Percentiles rank a stretch among this genome's conserved stretches.
Evolutionary conservation across 1,284 basidiomycete genomes (phyloP).

Genomic region (Entoloma clypeatum): DNA sequence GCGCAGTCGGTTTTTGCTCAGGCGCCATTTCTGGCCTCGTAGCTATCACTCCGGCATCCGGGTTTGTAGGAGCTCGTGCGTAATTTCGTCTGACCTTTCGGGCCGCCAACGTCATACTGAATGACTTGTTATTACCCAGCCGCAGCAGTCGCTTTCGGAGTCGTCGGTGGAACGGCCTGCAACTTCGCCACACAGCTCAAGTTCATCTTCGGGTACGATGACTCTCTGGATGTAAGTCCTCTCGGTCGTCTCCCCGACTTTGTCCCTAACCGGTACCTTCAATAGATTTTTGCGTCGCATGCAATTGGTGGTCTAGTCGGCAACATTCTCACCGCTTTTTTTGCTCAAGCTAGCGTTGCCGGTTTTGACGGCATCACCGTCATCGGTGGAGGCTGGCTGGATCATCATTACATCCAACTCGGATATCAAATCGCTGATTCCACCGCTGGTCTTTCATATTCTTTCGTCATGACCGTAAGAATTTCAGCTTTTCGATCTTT

Average conservation of each 20-base stretch:
- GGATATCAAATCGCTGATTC: conserved; percentile 88
- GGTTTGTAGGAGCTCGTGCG: conserved; percentile 80
- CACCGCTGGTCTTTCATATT: conserved; percentile 69
- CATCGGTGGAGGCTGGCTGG: conserved; percentile 89
- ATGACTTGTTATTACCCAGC: conserved; percentile 35
- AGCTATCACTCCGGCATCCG: conserved; percentile 89
- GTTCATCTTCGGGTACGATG: conserved; percentile 71
- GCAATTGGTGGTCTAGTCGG: conserved; percentile 87
- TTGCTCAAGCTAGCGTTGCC: conserved; percentile 85
- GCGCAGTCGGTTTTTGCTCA: conserved; percentile 93
- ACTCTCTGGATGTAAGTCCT: conserved; percentile 70
- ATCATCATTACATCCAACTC: conserved; percentile 81
- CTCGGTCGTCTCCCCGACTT: conserved; percentile 2
- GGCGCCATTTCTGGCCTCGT: conserved; percentile 90
- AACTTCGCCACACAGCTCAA: conserved; percentile 97
- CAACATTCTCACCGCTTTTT: conserved; percentile 82
- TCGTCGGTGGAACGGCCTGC: conserved; percentile 80
- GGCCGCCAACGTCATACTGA: neutral
- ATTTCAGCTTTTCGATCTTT: neutral
- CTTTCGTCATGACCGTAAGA: conserved; percentile 77
- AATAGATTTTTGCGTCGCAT: conserved; percentile 85
- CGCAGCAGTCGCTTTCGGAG: conserved; percentile 81
- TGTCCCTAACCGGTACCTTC: conserved; percentile 4
- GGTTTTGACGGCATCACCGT: conserved; percentile 73
- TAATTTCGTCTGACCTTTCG: conserved; percentile 11